Evolutionary conservation across 352 stramenopile species (phyloP).

Genomic region (Phytophthora pini): DNA sequence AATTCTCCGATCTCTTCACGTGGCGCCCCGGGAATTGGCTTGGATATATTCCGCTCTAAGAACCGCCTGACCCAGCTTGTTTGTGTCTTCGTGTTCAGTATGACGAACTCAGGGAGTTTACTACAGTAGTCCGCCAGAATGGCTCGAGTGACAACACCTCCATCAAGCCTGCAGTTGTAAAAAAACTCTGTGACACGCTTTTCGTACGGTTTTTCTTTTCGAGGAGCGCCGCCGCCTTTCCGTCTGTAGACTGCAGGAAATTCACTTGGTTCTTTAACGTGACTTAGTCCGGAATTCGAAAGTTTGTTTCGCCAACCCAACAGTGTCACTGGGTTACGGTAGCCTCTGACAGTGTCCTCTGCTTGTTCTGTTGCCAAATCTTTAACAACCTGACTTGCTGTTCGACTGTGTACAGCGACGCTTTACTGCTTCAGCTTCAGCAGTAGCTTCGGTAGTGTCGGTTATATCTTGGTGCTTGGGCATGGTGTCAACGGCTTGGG

Average conservation of each 20-base stretch:
- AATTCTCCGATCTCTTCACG: too few relatives aligned
- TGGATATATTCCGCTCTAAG: background rate
- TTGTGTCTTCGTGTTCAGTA: background rate
- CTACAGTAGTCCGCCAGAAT: background rate
- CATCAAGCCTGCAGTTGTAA: background rate
- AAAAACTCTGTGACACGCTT: background rate
- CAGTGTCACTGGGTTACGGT: background rate
- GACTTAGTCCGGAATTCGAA: background rate
- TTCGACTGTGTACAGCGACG: background rate
- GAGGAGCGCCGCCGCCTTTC: background rate
- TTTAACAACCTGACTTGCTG: background rate
- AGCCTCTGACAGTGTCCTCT: background rate
- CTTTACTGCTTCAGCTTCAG: too few relatives aligned
- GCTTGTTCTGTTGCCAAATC: slow-evolving; percentile 3
- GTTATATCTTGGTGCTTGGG: too few relatives aligned
- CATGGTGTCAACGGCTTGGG: too few relatives aligned
- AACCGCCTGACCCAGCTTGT: background rate
- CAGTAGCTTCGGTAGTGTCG: too few relatives aligned
- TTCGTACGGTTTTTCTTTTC: background rate
- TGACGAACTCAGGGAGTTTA: background rate
- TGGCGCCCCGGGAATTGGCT: background rate
- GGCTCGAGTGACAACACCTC: background rate
- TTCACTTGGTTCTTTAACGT: background rate
- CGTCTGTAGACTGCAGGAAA: background rate
- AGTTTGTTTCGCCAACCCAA: background rate